Evolutionary conservation across 331 rosid species (phyloP).

Genomic region (Quercus phellos): DNA sequence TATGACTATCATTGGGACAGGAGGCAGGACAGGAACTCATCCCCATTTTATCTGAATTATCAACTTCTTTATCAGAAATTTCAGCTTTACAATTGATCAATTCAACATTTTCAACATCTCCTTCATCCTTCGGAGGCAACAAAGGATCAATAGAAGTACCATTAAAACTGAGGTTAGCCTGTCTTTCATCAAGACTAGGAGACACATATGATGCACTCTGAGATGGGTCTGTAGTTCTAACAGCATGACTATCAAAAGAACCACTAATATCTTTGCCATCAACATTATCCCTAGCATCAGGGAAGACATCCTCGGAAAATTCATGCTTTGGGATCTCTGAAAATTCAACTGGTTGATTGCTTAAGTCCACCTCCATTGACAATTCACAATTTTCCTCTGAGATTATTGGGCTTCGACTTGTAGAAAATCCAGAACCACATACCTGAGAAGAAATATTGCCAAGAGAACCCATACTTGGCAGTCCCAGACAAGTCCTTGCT

Average conservation of each 20-base stretch:
- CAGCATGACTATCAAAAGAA: constrained; percentile 25
- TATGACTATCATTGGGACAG: constrained; percentile 6
- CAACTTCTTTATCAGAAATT: constrained; percentile 27
- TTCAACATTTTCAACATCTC: constrained; percentile 14
- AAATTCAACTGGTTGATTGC: constrained; percentile 27
- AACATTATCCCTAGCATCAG: constrained; percentile 21
- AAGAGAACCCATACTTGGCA: constrained; percentile 22
- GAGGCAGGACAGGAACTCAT: constrained; percentile 25
- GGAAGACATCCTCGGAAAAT: constrained; percentile 19
- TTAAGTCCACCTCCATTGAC: constrained; percentile 24
- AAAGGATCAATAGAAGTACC: constrained; percentile 31
- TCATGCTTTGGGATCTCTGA: constrained; percentile 23
- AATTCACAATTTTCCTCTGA: constrained; percentile 29
- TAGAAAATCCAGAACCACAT: constrained; percentile 26
- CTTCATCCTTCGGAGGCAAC: constrained; percentile 29
- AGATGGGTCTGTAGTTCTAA: constrained; percentile 24
- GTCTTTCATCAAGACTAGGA: constrained; percentile 28
- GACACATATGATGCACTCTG: constrained; percentile 22
- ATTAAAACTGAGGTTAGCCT: constrained; percentile 26
- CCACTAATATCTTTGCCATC: constrained; percentile 30
- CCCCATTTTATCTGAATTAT: constrained; percentile 29
- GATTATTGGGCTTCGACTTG: constrained; percentile 29
- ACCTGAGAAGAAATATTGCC: constrained; percentile 28
- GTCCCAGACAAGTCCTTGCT: constrained; percentile 24
- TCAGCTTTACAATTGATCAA: constrained; percentile 19